Percentiles rank a stretch among this genome's conserved stretches.
Conservation (phyloP, 495 filamentous ascomycete species). For the Tuber magnatum region DNA sequence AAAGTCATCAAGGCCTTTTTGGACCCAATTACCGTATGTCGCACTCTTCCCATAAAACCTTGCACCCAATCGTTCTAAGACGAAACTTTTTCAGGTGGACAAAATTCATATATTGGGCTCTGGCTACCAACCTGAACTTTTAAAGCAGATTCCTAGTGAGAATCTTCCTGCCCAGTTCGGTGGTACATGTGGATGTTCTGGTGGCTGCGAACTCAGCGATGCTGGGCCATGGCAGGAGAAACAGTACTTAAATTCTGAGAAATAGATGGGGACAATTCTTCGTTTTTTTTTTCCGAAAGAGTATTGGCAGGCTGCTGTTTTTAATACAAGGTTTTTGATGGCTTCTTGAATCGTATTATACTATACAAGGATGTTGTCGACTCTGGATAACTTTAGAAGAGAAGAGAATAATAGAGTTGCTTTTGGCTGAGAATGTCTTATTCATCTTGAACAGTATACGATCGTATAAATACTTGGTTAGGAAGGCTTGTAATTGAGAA, state of each 20-base stretch:
- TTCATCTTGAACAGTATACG: not conserved
- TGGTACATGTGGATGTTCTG: constrained; percentile 70
- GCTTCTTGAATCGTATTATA: not conserved
- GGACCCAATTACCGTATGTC: constrained; percentile 70
- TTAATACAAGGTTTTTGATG: not conserved
- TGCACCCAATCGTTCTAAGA: constrained; percentile 6
- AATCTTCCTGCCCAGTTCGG: constrained; percentile 86
- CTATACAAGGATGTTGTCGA: not conserved
- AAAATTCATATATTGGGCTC: constrained; percentile 90
- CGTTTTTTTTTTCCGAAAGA: not conserved
- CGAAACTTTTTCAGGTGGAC: constrained; percentile 50
- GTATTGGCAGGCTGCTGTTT: not conserved
- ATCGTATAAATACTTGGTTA: not conserved
- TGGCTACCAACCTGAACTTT: constrained; percentile 72
- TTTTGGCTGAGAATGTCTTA: not conserved
- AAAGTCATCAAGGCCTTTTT: constrained; percentile 80
- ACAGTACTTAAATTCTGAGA: constrained; percentile 45
- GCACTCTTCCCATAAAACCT: not conserved
- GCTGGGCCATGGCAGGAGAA: constrained; percentile 85
- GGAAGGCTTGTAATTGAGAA: not conserved
- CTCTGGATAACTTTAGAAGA: not conserved
- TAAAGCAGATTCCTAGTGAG: constrained; percentile 77
- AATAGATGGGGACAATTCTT: not conserved
- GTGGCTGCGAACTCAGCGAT: constrained; percentile 82
- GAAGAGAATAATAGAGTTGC: not conserved